These are phyloP conservation scores for Cicer cuneatum DNA, from an alignment of 306 rosid species.

Conservation along the genomic window DNA sequence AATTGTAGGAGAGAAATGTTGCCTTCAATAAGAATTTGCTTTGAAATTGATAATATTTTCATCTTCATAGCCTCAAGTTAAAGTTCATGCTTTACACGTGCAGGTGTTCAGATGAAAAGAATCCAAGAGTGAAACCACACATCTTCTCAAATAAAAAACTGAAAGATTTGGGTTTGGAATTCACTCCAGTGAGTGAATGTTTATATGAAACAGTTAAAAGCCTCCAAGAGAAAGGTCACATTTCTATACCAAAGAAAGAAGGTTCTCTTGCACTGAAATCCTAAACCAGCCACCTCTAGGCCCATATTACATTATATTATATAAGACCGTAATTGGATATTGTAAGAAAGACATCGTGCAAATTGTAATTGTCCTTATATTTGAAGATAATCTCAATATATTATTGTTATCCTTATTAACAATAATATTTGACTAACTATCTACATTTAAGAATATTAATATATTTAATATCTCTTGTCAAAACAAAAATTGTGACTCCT, in stretches of 20 bases:
- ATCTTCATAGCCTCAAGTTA: not conserved
- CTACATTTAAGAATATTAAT: no score
- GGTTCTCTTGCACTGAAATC: conserved; percentile 53
- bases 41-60: not conserved
- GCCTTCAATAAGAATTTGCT: not conserved
- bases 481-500: no score
- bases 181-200: conserved; percentile 75
- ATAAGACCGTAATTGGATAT: conserved; percentile 6
- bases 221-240: conserved; percentile 90
- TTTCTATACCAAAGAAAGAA: conserved; percentile 53
- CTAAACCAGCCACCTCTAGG: conserved; percentile 6
- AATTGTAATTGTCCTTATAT: not conserved
- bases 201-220: conserved; percentile 86
- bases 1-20: no score
- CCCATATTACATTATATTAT: conserved; percentile 18
- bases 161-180: conserved; percentile 79
- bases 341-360: conserved; percentile 11
- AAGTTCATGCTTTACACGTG: conserved; percentile 1
- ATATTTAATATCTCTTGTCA: no score
- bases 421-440: no score
- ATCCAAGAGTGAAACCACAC: conserved; percentile 79
- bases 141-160: conserved; percentile 78
- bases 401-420: not conserved
- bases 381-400: not conserved
- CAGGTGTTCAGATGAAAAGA: conserved; percentile 84